These are phyloP conservation scores for Peronosclerospora sorghi DNA, from an alignment of 352 stramenopile genomes.

Conservation along the genomic window DNA sequence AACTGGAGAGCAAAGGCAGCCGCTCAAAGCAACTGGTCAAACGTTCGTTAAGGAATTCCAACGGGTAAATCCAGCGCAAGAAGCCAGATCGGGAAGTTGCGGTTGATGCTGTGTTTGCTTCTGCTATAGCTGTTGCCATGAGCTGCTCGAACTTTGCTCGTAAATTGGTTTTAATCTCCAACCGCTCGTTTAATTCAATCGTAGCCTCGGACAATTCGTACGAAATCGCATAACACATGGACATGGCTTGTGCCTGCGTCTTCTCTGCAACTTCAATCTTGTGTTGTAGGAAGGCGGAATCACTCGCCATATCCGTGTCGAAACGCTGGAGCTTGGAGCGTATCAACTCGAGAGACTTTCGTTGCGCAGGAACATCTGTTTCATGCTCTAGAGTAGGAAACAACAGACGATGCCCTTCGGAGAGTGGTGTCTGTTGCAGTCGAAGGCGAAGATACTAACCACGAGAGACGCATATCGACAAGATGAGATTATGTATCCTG, in stretches of 20 bases:
- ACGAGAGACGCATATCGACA: background rate
- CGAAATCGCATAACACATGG: conserved; percentile 36
- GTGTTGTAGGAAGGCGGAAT: conserved; percentile 51
- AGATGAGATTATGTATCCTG: too few relatives aligned
- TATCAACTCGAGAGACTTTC: conserved; percentile 42
- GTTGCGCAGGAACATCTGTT: conserved; percentile 20
- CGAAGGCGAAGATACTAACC: conserved; percentile 64
- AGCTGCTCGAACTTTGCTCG: conserved; percentile 37
- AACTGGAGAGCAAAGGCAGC: conserved; percentile 18
- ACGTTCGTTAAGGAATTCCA: conserved; percentile 54
- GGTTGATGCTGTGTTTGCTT: conserved; percentile 32
- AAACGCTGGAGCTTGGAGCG: conserved; percentile 47
- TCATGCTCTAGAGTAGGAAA: conserved; percentile 53
- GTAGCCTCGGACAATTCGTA: conserved; percentile 52
- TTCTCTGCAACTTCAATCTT: conserved; percentile 73
- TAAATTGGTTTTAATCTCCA: conserved; percentile 29
- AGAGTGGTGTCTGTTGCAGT: conserved; percentile 47
- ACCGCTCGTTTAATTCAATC: conserved; percentile 52
- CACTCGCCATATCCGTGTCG: conserved; percentile 54
- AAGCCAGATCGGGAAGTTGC: conserved; percentile 13
- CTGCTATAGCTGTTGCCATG: conserved; percentile 29
- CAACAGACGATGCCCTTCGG: conserved; percentile 50
- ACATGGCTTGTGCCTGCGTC: conserved; percentile 38
- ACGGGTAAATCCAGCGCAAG: conserved; percentile 23
- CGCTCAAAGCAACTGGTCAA: conserved; percentile 57